phyloP scores from a whole-genome alignment of 768 basidiomycete species.

The Tremella mesenterica region DNA sequence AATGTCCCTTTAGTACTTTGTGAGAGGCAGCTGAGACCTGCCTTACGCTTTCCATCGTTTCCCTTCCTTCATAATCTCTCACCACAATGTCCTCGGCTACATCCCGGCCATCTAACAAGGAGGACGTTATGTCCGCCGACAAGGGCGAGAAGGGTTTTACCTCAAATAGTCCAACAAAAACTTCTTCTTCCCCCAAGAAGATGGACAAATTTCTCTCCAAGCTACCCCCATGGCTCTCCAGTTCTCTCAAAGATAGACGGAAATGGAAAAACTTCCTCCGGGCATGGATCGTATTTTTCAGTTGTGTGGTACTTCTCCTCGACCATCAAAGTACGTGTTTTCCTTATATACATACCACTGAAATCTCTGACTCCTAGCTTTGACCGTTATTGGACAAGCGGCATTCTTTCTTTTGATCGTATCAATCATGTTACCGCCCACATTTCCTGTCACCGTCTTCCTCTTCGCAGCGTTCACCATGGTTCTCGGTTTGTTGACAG shows the following conservation, averaged over 20 bases:
- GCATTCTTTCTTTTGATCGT: conserved; percentile 50
- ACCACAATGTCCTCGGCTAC: too few species aligned
- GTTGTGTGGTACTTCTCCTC: conserved; percentile 33
- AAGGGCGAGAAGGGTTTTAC: too few species aligned
- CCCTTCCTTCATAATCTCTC: too few species aligned
- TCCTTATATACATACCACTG: not conserved
- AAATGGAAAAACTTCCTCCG: conserved; percentile 42
- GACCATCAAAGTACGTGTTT: conserved; percentile 21
- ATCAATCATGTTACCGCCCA: conserved; percentile 49
- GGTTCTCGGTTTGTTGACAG: conserved; percentile 49
- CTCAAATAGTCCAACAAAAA: too few species aligned
- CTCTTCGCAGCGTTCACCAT: conserved; percentile 50
- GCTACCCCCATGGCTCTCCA: conserved; percentile 24
- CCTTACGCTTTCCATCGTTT: too few species aligned
- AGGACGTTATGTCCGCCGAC: too few species aligned
- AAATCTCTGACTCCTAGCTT: conserved; percentile 12
- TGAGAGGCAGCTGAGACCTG: too few species aligned
- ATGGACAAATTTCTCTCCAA: not conserved
- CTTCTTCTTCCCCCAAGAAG: not conserved
- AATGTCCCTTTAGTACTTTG: too few species aligned
- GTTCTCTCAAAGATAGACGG: conserved; percentile 13
- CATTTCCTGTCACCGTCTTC: conserved; percentile 51
- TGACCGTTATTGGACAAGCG: conserved; percentile 33
- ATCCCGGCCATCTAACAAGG: too few species aligned
- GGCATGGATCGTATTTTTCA: conserved; percentile 35